Conservation (phyloP, 352 stramenopile species). For the Pythium aphanidermatum region DNA sequence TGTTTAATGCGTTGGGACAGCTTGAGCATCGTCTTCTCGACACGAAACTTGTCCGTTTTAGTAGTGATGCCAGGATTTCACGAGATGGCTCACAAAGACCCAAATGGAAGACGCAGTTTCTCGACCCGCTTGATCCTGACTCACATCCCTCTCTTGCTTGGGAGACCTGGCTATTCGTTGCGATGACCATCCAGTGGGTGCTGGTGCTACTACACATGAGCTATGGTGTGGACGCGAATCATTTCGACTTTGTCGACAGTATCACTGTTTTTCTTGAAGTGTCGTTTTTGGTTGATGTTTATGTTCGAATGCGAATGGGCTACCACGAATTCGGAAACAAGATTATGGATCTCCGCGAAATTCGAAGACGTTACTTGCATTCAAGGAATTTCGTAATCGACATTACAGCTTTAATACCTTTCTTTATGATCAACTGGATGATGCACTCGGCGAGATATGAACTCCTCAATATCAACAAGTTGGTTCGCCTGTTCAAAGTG, state of each 20-base stretch:
- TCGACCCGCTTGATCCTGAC: conserved; percentile 27
- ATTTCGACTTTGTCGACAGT: conserved; percentile 18
- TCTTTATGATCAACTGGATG: conserved; percentile 37
- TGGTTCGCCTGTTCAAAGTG: conserved; percentile 41
- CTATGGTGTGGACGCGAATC: conserved; percentile 24
- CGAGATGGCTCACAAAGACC: background rate
- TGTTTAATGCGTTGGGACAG: conserved; percentile 3
- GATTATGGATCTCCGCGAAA: conserved; percentile 32
- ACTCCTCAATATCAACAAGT: conserved; percentile 52
- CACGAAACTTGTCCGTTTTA: conserved; percentile 20
- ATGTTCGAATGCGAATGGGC: conserved; percentile 28
- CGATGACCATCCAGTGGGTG: conserved; percentile 39
- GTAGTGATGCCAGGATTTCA: background rate
- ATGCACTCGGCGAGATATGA: conserved; percentile 22
- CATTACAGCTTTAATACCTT: conserved; percentile 28
- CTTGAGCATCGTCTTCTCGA: conserved; percentile 15
- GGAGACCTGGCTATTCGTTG: conserved; percentile 38
- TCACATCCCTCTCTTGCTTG: conserved; percentile 22
- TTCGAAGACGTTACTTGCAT: conserved; percentile 30
- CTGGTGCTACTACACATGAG: conserved; percentile 33
- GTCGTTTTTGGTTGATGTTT: conserved; percentile 36
- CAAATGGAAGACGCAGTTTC: conserved; percentile 1
- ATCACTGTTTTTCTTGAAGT: conserved; percentile 33
- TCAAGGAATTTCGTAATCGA: conserved; percentile 36
- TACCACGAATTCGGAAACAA: conserved; percentile 54